These are phyloP conservation scores for Leccinum solheimii DNA, from an alignment of 1,284 basidiomycete genomes.

Conservation along the genomic window DNA sequence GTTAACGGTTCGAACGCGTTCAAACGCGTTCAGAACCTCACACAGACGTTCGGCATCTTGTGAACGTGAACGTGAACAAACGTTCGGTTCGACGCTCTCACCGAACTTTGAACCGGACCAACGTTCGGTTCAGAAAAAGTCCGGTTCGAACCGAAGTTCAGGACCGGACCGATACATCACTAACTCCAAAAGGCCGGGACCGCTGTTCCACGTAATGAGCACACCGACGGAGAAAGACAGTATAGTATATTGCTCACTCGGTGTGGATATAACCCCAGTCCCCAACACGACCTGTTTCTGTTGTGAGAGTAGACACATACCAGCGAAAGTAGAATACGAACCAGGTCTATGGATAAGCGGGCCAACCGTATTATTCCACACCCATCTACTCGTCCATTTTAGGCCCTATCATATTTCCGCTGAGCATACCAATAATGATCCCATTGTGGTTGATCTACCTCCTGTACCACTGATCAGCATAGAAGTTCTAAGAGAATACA, in stretches of 20 bases:
- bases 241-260: conserved; percentile 46
- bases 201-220: conserved; percentile 38
- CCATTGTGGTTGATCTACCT: conserved; percentile 33
- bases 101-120: no score
- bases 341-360: conserved; percentile 40
- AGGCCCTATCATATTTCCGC: conserved; percentile 42
- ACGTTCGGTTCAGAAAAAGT: no score
- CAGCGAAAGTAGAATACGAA: conserved; percentile 2
- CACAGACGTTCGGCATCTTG: no score
- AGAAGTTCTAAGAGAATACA: neutral
- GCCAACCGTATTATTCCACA: conserved; percentile 34
- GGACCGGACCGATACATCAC: no score
- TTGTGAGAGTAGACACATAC: neutral
- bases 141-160: no score
- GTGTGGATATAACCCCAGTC: neutral
- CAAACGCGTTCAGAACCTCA: no score
- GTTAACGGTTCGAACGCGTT: no score
- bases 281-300: neutral
- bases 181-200: conserved; percentile 62
- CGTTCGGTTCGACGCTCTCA: no score
- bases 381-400: conserved; percentile 56
- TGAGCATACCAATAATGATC: neutral
- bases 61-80: no score
- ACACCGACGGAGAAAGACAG: neutral
- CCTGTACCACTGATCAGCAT: conserved; percentile 30